Conservation (phyloP, 495 filamentous ascomycete genomes). For the Aspergillus egyptiacus region DNA sequence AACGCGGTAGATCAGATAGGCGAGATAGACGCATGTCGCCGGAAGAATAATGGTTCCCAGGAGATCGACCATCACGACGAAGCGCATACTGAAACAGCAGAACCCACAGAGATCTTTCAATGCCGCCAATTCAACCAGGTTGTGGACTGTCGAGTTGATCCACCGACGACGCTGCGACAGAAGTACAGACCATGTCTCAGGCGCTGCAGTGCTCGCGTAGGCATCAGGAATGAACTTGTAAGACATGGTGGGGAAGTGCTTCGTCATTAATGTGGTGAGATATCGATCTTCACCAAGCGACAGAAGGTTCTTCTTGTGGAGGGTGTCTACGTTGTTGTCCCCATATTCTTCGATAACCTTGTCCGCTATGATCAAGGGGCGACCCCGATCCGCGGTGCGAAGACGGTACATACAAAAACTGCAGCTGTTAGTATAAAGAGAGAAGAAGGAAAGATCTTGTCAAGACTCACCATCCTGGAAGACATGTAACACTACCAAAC, state of each 20-base stretch:
- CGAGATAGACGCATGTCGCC: constrained; percentile 83
- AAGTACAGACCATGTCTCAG: constrained; percentile 86
- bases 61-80: constrained; percentile 93
- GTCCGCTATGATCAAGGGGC: constrained; percentile 86
- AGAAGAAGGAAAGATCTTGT: neutral
- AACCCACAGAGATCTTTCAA: constrained; percentile 93
- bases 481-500: constrained; percentile 93
- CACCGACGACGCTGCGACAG: constrained; percentile 93
- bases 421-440: constrained; percentile 20
- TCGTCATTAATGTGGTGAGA: constrained; percentile 95
- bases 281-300: constrained; percentile 96
- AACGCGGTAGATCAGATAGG: constrained; percentile 79
- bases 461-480: constrained; percentile 85
- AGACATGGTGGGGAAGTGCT: constrained; percentile 90
- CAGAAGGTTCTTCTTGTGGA: constrained; percentile 97
- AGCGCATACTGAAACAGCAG: constrained; percentile 99
- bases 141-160: constrained; percentile 99
- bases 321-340: constrained; percentile 80
- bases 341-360: constrained; percentile 82
- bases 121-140: constrained; percentile 79
- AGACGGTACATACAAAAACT: constrained; percentile 99
- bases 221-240: constrained; percentile 95
- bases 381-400: constrained; percentile 84
- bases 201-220: constrained; percentile 85
- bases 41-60: constrained; percentile 91